Evolutionary conservation across 2,329 filamentous ascomycete genomes (phyloP).

Genomic region (Stemphylium vesicarium): DNA sequence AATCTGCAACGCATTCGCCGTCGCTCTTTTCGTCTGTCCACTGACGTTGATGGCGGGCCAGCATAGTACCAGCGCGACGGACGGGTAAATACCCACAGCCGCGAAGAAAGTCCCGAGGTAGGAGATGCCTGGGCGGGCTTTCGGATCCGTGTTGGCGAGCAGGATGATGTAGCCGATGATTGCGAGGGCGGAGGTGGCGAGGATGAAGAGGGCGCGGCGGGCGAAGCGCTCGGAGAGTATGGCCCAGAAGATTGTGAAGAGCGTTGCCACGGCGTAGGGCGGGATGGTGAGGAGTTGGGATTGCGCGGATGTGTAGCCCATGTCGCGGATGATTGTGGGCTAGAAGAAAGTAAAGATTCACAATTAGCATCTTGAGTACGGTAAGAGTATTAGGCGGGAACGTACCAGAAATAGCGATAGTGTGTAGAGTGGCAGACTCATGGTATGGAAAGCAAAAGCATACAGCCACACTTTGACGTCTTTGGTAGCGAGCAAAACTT

Average conservation of each 20-base stretch:
- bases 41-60: constrained; percentile 62
- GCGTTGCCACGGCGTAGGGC: constrained; percentile 49
- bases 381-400: no score
- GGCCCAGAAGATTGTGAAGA: constrained; percentile 47
- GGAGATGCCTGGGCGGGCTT: constrained; percentile 43
- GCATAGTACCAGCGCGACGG: constrained; percentile 50
- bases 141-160: constrained; percentile 42
- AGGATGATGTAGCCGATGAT: constrained; percentile 51
- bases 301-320: constrained; percentile 51
- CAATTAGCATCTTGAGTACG: no score
- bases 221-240: constrained; percentile 40
- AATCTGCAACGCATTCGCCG: constrained; percentile 58
- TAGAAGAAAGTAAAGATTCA: no score
- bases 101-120: constrained; percentile 49
- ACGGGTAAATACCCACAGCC: constrained; percentile 49
- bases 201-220: constrained; percentile 46
- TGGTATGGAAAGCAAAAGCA: constrained; percentile 72
- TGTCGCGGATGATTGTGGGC: constrained; percentile 59
- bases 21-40: constrained; percentile 60
- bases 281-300: constrained; percentile 57
- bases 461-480: constrained; percentile 61
- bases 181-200: constrained; percentile 38
- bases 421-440: constrained; percentile 62
- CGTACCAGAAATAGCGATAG: constrained; percentile 47
- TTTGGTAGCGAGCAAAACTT: constrained; percentile 67